Evolutionary conservation across 495 filamentous ascomycete species (phyloP).

Genomic region (Penicillium subrubescens): DNA sequence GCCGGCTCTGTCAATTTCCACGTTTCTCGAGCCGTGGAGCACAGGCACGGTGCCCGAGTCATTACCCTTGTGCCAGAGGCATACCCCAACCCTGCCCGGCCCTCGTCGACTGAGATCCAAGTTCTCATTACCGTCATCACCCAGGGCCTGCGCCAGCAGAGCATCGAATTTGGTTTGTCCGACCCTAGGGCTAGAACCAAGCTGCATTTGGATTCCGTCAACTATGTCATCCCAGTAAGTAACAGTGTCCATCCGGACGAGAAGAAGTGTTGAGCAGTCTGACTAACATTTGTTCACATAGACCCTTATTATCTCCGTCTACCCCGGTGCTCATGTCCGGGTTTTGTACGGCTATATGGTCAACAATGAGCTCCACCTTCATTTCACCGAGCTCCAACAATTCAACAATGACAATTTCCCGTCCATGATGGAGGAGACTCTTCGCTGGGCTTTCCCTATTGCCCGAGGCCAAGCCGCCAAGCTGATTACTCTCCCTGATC

Average conservation of each 20-base stretch:
- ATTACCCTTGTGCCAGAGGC: not conserved
- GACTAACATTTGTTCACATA: not conserved
- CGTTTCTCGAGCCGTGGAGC: not conserved
- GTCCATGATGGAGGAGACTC: not conserved
- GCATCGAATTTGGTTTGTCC: not conserved
- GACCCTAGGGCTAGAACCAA: not conserved
- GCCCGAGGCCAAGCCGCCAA: not conserved
- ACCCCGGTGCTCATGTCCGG: conserved; percentile 1
- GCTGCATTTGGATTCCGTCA: not conserved
- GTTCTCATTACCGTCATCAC: not conserved
- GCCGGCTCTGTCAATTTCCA: not conserved
- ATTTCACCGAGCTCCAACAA: not conserved
- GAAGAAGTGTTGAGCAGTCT: not conserved
- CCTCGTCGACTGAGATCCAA: not conserved
- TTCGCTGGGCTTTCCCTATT: not conserved
- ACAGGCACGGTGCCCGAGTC: not conserved
- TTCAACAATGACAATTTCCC: not conserved
- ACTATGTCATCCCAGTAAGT: conserved; percentile 4
- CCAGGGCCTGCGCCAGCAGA: not conserved
- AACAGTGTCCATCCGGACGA: not conserved
- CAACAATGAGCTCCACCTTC: not conserved
- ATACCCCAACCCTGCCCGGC: not conserved
- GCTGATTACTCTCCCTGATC: not conserved
- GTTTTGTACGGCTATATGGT: conserved; percentile 9
- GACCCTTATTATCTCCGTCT: not conserved